Conservation (phyloP, 345 rosid genomes). For the Boechera divaricarpa region DNA sequence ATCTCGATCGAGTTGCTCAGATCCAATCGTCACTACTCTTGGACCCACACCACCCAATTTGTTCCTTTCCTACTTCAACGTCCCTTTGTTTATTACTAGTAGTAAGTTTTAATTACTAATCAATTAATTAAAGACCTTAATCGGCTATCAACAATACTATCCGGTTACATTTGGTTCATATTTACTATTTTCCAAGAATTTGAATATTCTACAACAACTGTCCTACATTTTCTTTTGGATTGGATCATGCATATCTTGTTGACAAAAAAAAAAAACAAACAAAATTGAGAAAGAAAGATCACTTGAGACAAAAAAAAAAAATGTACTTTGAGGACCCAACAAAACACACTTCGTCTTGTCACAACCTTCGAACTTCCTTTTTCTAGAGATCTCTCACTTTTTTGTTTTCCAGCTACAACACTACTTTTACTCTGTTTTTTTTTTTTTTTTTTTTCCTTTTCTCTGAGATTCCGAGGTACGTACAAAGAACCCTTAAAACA, state of each 20-base stretch:
- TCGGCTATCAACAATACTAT: not conserved
- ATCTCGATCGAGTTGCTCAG: conserved; percentile 17
- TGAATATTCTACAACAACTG: too few species aligned
- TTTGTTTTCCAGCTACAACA: conserved; percentile 10
- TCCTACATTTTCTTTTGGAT: not conserved
- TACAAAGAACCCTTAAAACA: not conserved
- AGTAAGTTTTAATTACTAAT: too few species aligned
- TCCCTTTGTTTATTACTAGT: not conserved
- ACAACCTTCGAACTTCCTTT: conserved; percentile 18
- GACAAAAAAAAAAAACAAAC: not conserved
- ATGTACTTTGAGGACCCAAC: conserved; percentile 38
- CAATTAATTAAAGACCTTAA: not conserved
- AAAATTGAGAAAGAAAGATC: conserved; percentile 6
- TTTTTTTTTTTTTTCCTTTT: not conserved
- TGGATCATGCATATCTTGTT: not conserved
- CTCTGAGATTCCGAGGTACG: conserved; percentile 20
- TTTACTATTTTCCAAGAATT: not conserved
- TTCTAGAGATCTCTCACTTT: conserved; percentile 27
- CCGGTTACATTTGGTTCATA: not conserved
- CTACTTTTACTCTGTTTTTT: not conserved
- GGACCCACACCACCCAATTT: not conserved
- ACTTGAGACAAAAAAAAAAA: not conserved
- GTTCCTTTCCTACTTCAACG: not conserved
- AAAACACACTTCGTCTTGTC: conserved; percentile 23
- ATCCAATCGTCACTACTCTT: conserved; percentile 6